phyloP scores from a whole-genome alignment of 1,284 basidiomycete genomes.

The Rhodotorula mucilaginosa region DNA sequence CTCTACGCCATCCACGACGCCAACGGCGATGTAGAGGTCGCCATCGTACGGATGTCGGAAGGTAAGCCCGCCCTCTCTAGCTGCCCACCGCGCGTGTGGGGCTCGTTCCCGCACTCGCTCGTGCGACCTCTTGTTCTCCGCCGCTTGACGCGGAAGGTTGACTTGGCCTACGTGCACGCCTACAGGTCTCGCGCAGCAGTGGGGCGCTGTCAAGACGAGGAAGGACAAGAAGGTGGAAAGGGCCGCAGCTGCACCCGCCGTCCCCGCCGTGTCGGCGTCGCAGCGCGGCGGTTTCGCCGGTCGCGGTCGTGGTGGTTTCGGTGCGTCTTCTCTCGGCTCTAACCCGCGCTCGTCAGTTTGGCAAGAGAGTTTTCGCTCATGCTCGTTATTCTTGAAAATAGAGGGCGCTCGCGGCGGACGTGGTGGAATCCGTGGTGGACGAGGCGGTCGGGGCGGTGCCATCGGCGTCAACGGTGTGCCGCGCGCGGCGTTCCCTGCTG shows the following conservation, averaged over 20 bases:
- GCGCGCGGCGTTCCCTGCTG: constrained; percentile 11
- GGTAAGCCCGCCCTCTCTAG: constrained; percentile 54
- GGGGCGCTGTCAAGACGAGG: constrained; percentile 81
- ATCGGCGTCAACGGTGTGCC: constrained; percentile 54
- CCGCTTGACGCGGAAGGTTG: neutral
- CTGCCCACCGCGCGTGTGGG: neutral
- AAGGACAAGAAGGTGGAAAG: constrained; percentile 64
- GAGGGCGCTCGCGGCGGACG: constrained; percentile 51
- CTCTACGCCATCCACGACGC: constrained; percentile 70
- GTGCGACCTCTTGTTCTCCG: neutral
- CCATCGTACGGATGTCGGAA: constrained; percentile 73
- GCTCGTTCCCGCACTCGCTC: no score
- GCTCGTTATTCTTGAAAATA: neutral
- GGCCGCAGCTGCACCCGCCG: constrained; percentile 10
- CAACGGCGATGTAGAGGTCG: constrained; percentile 68
- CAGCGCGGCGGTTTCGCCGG: constrained; percentile 32
- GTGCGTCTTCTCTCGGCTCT: constrained; percentile 5
- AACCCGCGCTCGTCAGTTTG: no score
- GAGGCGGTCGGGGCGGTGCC: constrained; percentile 63
- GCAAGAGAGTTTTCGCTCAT: no score
- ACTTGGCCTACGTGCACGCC: neutral
- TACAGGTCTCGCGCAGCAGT: constrained; percentile 73
- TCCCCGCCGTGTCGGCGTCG: neutral
- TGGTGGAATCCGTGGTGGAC: constrained; percentile 60
- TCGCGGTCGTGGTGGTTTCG: constrained; percentile 36